Evolutionary conservation across 2,329 filamentous ascomycete species (phyloP).

Genomic region (Graphiopsis chlorocephala): DNA sequence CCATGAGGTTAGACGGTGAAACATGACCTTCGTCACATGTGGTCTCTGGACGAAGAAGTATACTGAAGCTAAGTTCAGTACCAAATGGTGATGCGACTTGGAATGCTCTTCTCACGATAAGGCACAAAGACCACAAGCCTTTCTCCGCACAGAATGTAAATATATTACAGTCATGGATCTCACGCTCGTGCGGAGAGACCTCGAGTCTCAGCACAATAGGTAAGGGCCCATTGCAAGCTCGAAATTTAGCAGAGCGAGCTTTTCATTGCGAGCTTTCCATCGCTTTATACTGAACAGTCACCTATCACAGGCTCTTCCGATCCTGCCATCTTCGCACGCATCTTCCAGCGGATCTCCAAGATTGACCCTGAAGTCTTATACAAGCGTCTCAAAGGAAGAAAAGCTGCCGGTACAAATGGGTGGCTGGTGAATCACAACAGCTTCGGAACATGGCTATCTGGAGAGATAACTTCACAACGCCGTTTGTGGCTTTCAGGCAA

Average conservation of each 20-base stretch:
- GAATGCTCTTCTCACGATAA: background rate
- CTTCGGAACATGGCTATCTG: background rate
- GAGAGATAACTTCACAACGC: background rate
- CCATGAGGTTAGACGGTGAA: too few species aligned
- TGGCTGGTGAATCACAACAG: background rate
- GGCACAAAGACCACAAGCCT: background rate
- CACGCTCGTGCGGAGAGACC: background rate
- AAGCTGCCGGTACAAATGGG: background rate
- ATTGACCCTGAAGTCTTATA: background rate
- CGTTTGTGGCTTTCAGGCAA: conserved; percentile 2
- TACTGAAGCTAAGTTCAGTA: background rate
- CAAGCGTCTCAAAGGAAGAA: background rate
- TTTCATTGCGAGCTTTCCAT: background rate
- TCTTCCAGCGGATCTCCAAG: background rate
- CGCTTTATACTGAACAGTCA: background rate
- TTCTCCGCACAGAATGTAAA: background rate
- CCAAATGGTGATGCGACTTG: background rate
- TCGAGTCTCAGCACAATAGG: background rate
- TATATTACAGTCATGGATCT: background rate
- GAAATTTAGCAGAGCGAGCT: background rate
- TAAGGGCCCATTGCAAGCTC: background rate
- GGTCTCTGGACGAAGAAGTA: background rate
- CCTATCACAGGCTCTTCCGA: background rate
- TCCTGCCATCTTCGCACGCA: background rate
- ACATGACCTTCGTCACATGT: too few species aligned